Evolutionary conservation across 164 flowering plant genomes (phyloP), one percentile per base, ranked within the genome.

Genomic region (Annona cherimola): DNA sequence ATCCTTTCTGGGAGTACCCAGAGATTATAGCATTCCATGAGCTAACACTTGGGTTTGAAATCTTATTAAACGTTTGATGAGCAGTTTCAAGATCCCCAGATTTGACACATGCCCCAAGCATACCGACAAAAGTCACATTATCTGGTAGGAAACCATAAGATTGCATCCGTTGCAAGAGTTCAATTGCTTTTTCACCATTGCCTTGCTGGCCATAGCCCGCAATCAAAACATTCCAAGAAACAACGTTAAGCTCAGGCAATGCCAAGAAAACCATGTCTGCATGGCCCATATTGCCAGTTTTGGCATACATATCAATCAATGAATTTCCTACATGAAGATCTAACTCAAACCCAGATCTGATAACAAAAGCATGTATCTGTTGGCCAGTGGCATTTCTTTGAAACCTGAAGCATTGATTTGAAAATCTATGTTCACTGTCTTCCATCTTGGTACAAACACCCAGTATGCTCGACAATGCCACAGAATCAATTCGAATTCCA

Each of bases 1-100:
- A 71, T 19, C 79, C 90, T 75, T 71, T 78, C 78, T 84, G 91
- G 66, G 82, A 83, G 76, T 84, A 89, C 4, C 88, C 90, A 64
- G 96, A 87, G 42, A 94, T 83, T 63, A 91, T 80, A 63, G 91
- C 84, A 83, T 93, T 93, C 96, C 96, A 93, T 7, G 96, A 86
- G 76, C 72, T 82, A 70, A 84, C 81, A 72, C 81, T 89, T 5
- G 92, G 97, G 71, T 14, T 45, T 0, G 78, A 67, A 78, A 88
- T 81, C 74, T 74, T 79, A 74, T 78, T 76, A 67, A 87, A 86
- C 50, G 90, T 80, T 78, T 73, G 64, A 55, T 80, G 84, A 1
- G 80, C 96, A 44, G 77, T 81, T 78, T 83, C 85, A 39, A 87
- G 75, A 79, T 87, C 87, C 61, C 86, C 88, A 60, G 86, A 87